Percentiles rank a stretch among this genome's conserved stretches.
These are phyloP conservation scores for Boletus sp. DNA, from an alignment of 768 basidiomycete species.

Conservation along the genomic window DNA sequence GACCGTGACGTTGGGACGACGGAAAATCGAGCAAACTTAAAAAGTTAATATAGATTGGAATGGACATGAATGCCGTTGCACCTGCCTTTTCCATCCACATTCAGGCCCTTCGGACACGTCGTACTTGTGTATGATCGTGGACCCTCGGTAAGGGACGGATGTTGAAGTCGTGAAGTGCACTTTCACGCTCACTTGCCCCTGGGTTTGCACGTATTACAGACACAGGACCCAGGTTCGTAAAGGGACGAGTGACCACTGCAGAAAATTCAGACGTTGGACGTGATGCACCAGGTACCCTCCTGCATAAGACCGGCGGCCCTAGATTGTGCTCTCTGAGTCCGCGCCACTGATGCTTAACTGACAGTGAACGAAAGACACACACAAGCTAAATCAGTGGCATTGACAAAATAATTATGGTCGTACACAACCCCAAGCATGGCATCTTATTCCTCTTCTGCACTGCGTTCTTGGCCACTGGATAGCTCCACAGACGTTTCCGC, in stretches of 20 bases:
- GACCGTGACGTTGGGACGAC: too few species aligned
- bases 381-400: not conserved
- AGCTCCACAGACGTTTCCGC: conserved; percentile 8
- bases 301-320: not conserved
- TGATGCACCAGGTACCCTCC: not conserved
- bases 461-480: not conserved
- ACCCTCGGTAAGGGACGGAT: not conserved
- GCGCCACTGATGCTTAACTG: not conserved
- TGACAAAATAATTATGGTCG: not conserved
- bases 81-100: too few species aligned
- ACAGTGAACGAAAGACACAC: not conserved
- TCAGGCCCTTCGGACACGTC: too few species aligned
- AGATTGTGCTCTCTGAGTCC: not conserved
- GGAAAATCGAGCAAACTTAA: too few species aligned
- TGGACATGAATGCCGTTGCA: too few species aligned
- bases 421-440: not conserved
- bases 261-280: not conserved
- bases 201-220: not conserved
- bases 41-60: too few species aligned
- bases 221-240: not conserved
- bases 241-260: not conserved
- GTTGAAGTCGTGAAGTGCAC: not conserved
- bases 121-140: not conserved
- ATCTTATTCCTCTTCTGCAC: not conserved
- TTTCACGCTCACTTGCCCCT: not conserved